Conservation (phyloP, 2,329 filamentous ascomycete genomes). For the Botrytis deweyae region DNA sequence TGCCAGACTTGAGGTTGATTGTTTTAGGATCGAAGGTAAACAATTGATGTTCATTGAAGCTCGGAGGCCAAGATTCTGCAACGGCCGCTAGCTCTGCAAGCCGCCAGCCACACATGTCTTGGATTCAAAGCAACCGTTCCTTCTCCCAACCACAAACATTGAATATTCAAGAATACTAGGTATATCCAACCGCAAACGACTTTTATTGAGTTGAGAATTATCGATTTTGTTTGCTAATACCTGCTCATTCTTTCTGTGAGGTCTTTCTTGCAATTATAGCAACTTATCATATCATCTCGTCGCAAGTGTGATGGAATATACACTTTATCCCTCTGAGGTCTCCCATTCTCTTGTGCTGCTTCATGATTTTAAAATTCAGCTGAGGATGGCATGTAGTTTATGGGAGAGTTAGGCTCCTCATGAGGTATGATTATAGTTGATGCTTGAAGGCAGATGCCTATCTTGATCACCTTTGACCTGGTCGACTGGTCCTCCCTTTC, state of each 20-base stretch:
- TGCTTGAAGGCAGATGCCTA: background rate
- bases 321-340: background rate
- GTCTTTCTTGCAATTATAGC: background rate
- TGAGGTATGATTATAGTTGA: background rate
- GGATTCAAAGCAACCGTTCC: background rate
- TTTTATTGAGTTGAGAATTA: no score
- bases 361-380: background rate
- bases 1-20: background rate
- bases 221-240: no score
- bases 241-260: background rate
- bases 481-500: background rate
- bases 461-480: background rate
- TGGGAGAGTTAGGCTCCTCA: background rate
- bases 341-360: background rate
- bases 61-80: background rate
- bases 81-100: constrained; percentile 1
- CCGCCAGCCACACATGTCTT: background rate
- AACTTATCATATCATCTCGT: background rate
- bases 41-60: background rate
- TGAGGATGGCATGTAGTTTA: background rate
- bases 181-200: background rate
- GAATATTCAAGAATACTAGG: background rate
- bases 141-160: background rate
- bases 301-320: background rate
- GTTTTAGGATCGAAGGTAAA: background rate